Percentiles rank a stretch among this genome's conserved stretches.
These are phyloP conservation scores for Rhizodiscina lignyota DNA, from an alignment of 495 filamentous ascomycete genomes.

Conservation along the genomic window DNA sequence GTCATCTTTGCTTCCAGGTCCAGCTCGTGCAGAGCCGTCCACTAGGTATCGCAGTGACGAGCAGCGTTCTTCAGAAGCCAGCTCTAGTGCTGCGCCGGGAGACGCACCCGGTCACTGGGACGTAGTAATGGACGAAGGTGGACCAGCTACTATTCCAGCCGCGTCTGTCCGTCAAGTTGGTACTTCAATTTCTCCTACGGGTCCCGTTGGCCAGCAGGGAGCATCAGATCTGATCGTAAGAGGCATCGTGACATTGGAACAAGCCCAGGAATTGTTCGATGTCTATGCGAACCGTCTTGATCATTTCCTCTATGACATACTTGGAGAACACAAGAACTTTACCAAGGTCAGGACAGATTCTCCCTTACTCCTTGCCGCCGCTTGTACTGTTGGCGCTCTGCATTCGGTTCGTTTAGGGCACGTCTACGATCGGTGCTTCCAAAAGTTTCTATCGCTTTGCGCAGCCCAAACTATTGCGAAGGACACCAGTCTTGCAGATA, in stretches of 20 bases:
- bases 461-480: slow-evolving; percentile 10
- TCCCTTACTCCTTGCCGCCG: slow-evolving; percentile 18
- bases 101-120: neutral
- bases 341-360: slow-evolving; percentile 14
- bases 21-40: neutral
- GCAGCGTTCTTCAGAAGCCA: neutral
- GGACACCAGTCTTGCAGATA: slow-evolving; percentile 15
- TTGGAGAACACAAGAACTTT: slow-evolving; percentile 17
- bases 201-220: no score
- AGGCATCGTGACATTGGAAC: slow-evolving; percentile 16
- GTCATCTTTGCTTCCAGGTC: neutral
- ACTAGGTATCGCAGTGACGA: neutral
- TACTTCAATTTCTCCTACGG: no score
- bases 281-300: slow-evolving; percentile 20
- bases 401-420: slow-evolving; percentile 15
- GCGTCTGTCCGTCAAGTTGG: no score
- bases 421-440: slow-evolving; percentile 10
- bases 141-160: neutral
- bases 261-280: slow-evolving; percentile 16
- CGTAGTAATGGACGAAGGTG: neutral
- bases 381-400: slow-evolving; percentile 21
- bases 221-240: slow-evolving; percentile 9
- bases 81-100: neutral
- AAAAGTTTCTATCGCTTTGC: slow-evolving; percentile 8
- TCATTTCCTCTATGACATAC: slow-evolving; percentile 22